phyloP scores from a whole-genome alignment of 306 rosid genomes.

The Dicorynia guianensis region DNA sequence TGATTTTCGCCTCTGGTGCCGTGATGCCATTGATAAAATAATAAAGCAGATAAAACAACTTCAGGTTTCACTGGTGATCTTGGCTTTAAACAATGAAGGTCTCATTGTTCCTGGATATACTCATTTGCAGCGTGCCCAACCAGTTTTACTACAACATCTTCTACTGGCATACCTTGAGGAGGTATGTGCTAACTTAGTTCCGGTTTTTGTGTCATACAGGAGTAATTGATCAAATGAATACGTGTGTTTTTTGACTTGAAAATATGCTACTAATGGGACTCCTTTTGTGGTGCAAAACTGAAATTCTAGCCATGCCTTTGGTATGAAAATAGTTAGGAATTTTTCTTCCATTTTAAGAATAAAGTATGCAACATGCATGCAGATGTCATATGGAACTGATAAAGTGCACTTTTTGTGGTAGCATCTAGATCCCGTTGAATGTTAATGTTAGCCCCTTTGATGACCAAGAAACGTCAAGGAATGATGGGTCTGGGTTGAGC shows the following conservation, averaged over 20 bases:
- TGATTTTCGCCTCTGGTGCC: conserved; percentile 88
- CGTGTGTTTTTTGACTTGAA: neutral
- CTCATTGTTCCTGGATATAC: conserved; percentile 94
- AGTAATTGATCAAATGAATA: neutral
- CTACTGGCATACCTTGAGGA: conserved; percentile 90
- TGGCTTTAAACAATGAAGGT: conserved; percentile 77
- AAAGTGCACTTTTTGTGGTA: neutral
- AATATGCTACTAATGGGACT: conserved; percentile 14
- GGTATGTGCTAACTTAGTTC: conserved; percentile 51
- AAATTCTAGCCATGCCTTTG: neutral
- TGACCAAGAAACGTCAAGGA: neutral
- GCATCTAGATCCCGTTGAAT: neutral
- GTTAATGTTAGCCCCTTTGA: neutral
- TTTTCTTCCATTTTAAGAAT: neutral
- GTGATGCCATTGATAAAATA: conserved; percentile 82
- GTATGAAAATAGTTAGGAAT: neutral
- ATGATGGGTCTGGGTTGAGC: neutral
- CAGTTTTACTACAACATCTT: conserved; percentile 84
- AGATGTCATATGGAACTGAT: neutral
- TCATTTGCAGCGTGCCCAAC: conserved; percentile 93
- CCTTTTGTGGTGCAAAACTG: neutral
- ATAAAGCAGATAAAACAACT: conserved; percentile 57
- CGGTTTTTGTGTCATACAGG: neutral
- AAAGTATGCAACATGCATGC: neutral
- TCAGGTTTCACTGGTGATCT: conserved; percentile 69